Evolutionary conservation across 352 stramenopile species (phyloP), one percentile per base, ranked within the genome.

Genomic region (Pythium dissotocum): DNA sequence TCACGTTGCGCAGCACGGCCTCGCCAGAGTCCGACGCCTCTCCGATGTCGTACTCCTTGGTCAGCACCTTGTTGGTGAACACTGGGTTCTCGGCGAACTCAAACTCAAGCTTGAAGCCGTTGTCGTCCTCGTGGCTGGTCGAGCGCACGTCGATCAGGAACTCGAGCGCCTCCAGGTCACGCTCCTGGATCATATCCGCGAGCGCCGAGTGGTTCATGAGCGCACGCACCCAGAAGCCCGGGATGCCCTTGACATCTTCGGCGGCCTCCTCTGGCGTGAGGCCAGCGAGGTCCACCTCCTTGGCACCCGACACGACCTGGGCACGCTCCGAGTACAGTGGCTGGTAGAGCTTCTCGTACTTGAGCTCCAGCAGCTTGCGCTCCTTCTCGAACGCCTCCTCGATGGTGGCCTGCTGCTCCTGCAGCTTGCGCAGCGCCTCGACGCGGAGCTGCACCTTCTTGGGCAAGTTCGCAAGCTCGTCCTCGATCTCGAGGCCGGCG

Each of bases 261-360:
- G 69, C 59, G n/a, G 72, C 76, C 26, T 79, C 73, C 16, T 77
- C 70, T 10, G 58, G 58, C 58, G 76, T 54, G 65, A 78, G 61
- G 9, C 72, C 76, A 13, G 83, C 83, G 13, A 80, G 75, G 6
- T 89, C 83, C 18, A 92, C 84, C 44, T 94, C 87, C 75, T 93
- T 94, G 32, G 77, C 70, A 40, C 87, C 87, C 59, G 82, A 84
- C 21, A 95, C 85, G 58, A 93, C 91, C 62, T 85, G 74, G 14
- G 85, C 83, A 35, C 87, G 87, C 64, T 93, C 76, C 26, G 61
- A 44, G 77, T 93, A 95, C 61, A 95, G 85, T 16, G 85, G 87
- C 76, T 93, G 83, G 74, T 95, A 95, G 13, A 93, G 77, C 74
- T 92, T 93, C 73, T 95, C 85, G 67, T 95, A 95, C 76, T 95